Conservation (phyloP, 176 grass and related monocot genomes). For the Musa itinerans region DNA sequence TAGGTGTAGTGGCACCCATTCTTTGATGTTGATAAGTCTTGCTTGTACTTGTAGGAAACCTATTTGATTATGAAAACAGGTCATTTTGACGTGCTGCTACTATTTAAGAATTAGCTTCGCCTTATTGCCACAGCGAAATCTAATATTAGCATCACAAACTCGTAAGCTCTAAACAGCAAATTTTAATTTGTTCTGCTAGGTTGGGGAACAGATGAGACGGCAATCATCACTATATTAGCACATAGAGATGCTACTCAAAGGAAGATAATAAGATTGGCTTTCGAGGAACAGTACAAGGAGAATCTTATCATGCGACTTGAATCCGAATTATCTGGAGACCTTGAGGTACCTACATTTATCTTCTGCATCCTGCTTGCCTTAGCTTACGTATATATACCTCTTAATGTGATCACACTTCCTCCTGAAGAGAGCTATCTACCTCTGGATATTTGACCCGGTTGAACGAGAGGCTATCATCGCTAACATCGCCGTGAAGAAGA, state of each 20-base stretch:
- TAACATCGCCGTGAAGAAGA: slow-evolving; percentile 39
- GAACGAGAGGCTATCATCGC: slow-evolving; percentile 64
- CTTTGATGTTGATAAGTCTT: no score
- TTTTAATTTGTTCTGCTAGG: slow-evolving; percentile 18
- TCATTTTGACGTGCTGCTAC: no score
- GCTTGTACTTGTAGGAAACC: no score
- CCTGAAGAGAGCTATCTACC: slow-evolving; percentile 49
- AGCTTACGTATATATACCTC: background rate
- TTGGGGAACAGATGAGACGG: slow-evolving; percentile 82
- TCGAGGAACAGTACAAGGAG: slow-evolving; percentile 50
- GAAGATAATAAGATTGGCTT: slow-evolving; percentile 46
- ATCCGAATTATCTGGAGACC: slow-evolving; percentile 61
- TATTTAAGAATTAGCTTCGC: background rate
- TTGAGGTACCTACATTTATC: slow-evolving; percentile 34
- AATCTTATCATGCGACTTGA: slow-evolving; percentile 48
- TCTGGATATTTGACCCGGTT: slow-evolving; percentile 56
- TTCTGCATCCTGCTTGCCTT: background rate
- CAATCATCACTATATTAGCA: slow-evolving; percentile 49
- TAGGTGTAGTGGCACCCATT: no score
- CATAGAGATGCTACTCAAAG: slow-evolving; percentile 60
- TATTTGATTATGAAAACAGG: no score
- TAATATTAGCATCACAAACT: background rate
- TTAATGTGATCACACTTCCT: background rate
- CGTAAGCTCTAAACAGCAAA: background rate
- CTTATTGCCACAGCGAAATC: background rate